Base-by-base conservation (phyloP, 2,329 filamentous ascomycete species). In the Didymella exigua region DNA sequence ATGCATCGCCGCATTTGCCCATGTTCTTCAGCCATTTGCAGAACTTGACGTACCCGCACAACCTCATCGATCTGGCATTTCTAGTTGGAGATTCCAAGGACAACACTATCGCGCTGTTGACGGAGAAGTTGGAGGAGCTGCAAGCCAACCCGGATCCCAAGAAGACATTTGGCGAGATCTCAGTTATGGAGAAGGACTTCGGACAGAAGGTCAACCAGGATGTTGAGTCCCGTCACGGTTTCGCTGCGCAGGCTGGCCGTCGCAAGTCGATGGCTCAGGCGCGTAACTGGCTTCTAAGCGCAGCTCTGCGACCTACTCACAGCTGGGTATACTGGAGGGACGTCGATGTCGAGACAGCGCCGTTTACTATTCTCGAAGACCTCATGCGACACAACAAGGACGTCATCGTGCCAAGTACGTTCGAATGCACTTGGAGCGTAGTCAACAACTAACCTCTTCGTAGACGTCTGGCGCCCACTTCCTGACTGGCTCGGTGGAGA, bases 241-340 rank as follows among this genome's bases (percentile, higher is more conserved):
- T 99, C 72, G 95, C 93, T 26, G 95, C 95, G 1, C 95, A 99
- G 77, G 95, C 95, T 21, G 90, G 89, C 63, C 85, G 95, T 67
- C 86, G 95, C 76, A 99, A 99, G 79, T 83, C 96, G 69, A 99
- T 99, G 95, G 95, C 95, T 0, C 92, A 97, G 78, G 95, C 95
- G 45, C 86, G 95, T 59, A 99, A 99, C 77, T 99, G 95, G 95
- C 82, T 99, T 47, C 79, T 99, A 52, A 97, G 92, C 69, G 93
- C 95, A 34, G 93, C 95, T 19, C 79, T 99, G 49, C 87, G 95
- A 37, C 95, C 95, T 1, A 96, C 95, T 47, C 95, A 99, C 74
- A 97, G 93, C 61, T 99, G 95, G 95, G 95, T 99, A 9, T 99
- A 99, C 74, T 99, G 95, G 95, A 87, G 95, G 76, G 95, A 99